A percentile compares a stretch with the other conserved stretches of the same genome.
Evolutionary conservation across 1,139 yeast species (phyloP).

Genomic region (Pichia sp.): DNA sequence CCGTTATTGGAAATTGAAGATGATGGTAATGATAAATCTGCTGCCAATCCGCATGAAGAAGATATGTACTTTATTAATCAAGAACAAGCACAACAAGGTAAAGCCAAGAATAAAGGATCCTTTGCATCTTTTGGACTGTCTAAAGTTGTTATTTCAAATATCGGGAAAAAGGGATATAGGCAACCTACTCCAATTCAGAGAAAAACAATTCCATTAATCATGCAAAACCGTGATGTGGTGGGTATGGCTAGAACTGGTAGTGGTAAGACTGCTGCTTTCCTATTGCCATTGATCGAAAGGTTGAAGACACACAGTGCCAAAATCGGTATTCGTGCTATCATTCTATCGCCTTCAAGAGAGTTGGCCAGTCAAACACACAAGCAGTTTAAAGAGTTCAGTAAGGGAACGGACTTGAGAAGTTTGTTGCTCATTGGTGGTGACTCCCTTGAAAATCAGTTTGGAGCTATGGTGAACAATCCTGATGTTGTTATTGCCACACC

Average conservation of each 20-base stretch:
- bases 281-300: conserved; percentile 86
- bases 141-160: conserved; percentile 62
- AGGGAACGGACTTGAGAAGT: conserved; percentile 78
- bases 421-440: conserved; percentile 94
- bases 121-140: conserved; percentile 90
- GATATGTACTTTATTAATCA: conserved; percentile 43
- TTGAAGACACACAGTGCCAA: conserved; percentile 78
- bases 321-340: conserved; percentile 85
- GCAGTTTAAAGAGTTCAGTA: conserved; percentile 83
- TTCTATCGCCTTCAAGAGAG: conserved; percentile 90
- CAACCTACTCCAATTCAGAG: conserved; percentile 98
- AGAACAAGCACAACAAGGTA: conserved; percentile 55
- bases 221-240: conserved; percentile 89
- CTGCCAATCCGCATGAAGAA: conserved; percentile 17
- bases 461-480: conserved; percentile 89
- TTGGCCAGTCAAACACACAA: conserved; percentile 88
- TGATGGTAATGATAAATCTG: conserved; percentile 40
- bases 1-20: conserved; percentile 70
- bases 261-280: conserved; percentile 97
- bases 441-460: conserved; percentile 90
- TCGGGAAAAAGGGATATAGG: conserved; percentile 79
- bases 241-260: conserved; percentile 99
- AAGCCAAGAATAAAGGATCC: conserved; percentile 54
- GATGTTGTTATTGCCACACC: conserved; percentile 97
- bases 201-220: conserved; percentile 83